Conservation (phyloP, 2,329 filamentous ascomycete species). For the Cryoendolithus antarcticus region DNA sequence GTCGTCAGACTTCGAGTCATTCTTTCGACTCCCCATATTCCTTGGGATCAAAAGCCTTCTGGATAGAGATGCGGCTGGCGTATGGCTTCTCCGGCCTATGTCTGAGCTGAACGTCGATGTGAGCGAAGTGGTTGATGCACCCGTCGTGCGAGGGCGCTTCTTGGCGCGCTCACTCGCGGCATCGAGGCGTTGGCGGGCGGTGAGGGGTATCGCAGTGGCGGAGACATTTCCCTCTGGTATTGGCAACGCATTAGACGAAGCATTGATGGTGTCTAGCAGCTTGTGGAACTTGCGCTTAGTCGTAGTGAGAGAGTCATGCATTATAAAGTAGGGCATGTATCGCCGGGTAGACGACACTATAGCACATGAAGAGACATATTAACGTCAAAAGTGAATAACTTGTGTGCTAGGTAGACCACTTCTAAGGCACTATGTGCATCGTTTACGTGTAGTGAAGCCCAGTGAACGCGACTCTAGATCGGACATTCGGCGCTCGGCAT, state of each 20-base stretch:
- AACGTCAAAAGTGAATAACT: too few species aligned
- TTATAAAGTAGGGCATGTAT: constrained; percentile 4
- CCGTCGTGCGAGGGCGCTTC: constrained; percentile 19
- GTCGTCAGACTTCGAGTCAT: constrained; percentile 2
- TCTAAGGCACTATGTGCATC: too few species aligned
- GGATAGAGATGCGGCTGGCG: constrained; percentile 13
- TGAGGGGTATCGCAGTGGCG: constrained; percentile 21
- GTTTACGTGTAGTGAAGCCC: too few species aligned
- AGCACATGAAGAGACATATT: too few species aligned
- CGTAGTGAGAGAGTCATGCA: constrained; percentile 49
- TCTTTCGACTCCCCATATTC: constrained; percentile 5
- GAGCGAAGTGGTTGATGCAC: constrained; percentile 16
- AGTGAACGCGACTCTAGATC: not conserved
- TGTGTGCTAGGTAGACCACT: too few species aligned
- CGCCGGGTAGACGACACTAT: too few species aligned
- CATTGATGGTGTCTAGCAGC: constrained; percentile 48
- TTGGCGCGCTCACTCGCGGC: constrained; percentile 14
- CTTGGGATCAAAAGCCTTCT: constrained; percentile 19
- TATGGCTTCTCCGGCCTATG: constrained; percentile 4
- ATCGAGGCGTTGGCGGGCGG: constrained; percentile 14
- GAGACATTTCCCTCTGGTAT: constrained; percentile 26
- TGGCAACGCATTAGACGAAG: constrained; percentile 29
- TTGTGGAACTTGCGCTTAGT: constrained; percentile 78
- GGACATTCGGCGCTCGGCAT: too few species aligned
- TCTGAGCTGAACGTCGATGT: constrained; percentile 5